Evolutionary conservation across 2,329 filamentous ascomycete species (phyloP), one percentile per base, ranked within the genome.

Genomic region (Aureobasidium subglaciale): DNA sequence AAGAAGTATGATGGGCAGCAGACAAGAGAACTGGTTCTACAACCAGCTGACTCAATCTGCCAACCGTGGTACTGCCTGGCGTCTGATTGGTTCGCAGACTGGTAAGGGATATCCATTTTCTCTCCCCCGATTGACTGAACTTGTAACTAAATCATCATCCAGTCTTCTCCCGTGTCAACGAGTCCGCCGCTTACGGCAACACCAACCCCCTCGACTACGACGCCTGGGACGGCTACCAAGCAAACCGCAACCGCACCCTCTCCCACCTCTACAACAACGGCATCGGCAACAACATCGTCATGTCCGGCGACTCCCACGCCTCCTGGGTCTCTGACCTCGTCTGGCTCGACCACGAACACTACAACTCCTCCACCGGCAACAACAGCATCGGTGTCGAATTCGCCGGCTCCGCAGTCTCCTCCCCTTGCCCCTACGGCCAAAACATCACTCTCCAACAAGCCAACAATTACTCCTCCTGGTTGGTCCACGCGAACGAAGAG

Each of bases 21-120:
- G 79, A 10, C 87, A 90, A 65, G 87, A 90, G 68, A 80, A 81
- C 62, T 90, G 87, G 87, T 85, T 88, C 69, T 87, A 86, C 66
- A 75, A 76, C 58, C 61, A 66, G 6, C 62, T 71, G 1, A 60
- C 61, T 20, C 53, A 60, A 2, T 70, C 83, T 1, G 74, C 79
- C n/a, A 63, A 79, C 15, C 79, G 86, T n/a, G 83, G 82, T 22
- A 83, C 86, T 0, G 77, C 79, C 1, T 90, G 87, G 87, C 76
- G 86, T 37, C 67, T 90, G 16, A 78, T 90, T 40, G 86, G 86
- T 9, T 86, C 83, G 24, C 86, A 89, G 66, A 81, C 86, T 38
- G 46, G 58, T 60, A 54, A 25, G 48, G 22, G 24, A 25, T 24
- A 16, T n/a, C 9, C 20, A 16, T 29, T 16, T 29, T 22, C 5